These are phyloP conservation scores for Sanghuangporus weigelae DNA, from an alignment of 1,284 basidiomycete species.

Conservation along the genomic window DNA sequence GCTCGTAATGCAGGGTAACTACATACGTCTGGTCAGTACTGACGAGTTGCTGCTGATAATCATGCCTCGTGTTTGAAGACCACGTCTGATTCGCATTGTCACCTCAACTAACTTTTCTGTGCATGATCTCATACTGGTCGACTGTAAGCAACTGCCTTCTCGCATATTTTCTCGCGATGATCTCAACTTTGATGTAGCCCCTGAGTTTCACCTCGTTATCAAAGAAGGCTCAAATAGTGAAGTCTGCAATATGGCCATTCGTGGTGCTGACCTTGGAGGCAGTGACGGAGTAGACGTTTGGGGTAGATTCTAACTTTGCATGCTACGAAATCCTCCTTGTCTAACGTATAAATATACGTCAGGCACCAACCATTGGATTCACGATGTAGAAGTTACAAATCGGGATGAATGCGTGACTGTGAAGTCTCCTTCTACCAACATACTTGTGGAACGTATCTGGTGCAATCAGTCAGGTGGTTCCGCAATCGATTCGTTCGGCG, in stretches of 20 bases:
- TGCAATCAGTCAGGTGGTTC: slow-evolving; percentile 33
- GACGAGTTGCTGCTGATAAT: not conserved
- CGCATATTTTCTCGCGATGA: not conserved
- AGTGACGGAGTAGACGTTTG: slow-evolving; percentile 34
- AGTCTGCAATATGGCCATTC: slow-evolving; percentile 33
- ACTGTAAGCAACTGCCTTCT: slow-evolving; percentile 20
- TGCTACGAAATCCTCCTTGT: not conserved
- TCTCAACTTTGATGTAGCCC: slow-evolving; percentile 22
- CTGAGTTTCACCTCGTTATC: slow-evolving; percentile 34
- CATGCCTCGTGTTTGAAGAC: slow-evolving; percentile 16
- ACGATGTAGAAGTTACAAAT: slow-evolving; percentile 35
- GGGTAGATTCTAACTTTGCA: slow-evolving; percentile 18
- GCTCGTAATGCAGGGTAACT: slow-evolving; percentile 29
- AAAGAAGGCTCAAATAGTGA: slow-evolving; percentile 30
- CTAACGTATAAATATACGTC: too few relatives aligned
- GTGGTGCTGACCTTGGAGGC: slow-evolving; percentile 31
- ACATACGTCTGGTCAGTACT: too few relatives aligned
- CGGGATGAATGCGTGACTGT: slow-evolving; percentile 35
- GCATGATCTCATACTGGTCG: slow-evolving; percentile 34
- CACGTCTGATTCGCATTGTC: slow-evolving; percentile 32
- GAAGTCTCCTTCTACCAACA: slow-evolving; percentile 31
- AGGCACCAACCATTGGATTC: slow-evolving; percentile 31
- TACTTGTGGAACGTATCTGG: slow-evolving; percentile 33
- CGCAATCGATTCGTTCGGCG: slow-evolving; percentile 31
- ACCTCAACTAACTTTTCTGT: slow-evolving; percentile 31